Conservation (phyloP, 73 alveolate species). For the Symbiodinium pilosum region DNA sequence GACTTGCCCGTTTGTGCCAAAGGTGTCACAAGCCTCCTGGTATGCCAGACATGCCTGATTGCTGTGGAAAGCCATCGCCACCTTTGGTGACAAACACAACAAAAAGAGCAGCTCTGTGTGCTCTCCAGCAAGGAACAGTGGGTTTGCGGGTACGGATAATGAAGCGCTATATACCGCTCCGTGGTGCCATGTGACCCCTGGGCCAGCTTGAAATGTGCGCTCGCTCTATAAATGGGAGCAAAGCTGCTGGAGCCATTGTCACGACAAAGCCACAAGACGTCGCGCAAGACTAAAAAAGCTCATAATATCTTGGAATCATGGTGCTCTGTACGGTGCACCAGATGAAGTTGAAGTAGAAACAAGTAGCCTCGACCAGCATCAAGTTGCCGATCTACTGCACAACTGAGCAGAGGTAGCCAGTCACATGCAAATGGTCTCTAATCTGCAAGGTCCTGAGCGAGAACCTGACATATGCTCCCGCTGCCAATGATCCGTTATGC, state of each 20-base stretch:
- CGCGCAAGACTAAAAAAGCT: not conserved
- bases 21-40: not conserved
- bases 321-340: conserved; percentile 20
- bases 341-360: not conserved
- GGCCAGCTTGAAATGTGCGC: conserved; percentile 16
- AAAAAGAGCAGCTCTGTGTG: conserved; percentile 87
- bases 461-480: no score
- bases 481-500: not conserved
- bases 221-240: not conserved
- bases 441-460: not conserved
- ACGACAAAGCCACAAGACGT: not conserved
- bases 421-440: not conserved
- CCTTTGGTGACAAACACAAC: not conserved
- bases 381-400: no score
- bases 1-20: not conserved
- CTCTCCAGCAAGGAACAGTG: conserved; percentile 48
- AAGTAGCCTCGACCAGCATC: not conserved
- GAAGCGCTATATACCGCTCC: not conserved
- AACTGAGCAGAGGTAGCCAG: no score
- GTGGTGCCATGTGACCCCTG: not conserved
- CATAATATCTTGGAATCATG: no score
- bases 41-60: not conserved
- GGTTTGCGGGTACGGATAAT: no score
- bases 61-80: not conserved
- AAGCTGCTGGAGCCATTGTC: conserved; percentile 4